phyloP scores from a whole-genome alignment of 164 flowering plant genomes.

The Aristolochia contorta region DNA sequence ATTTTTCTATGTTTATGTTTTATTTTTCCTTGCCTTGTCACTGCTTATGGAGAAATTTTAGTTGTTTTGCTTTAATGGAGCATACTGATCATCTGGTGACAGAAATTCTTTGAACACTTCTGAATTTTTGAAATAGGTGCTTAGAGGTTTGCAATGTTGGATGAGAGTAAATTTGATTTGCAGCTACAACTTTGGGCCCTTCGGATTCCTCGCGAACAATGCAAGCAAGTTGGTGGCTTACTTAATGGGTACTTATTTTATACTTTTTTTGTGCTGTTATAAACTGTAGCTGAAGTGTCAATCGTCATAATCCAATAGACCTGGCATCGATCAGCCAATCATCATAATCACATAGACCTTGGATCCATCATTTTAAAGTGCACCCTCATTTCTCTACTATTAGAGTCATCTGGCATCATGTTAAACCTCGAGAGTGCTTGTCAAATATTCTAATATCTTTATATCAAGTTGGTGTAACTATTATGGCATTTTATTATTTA shows the following conservation, averaged over 20 bases:
- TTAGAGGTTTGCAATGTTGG: constrained; percentile 27
- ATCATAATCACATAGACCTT: neutral
- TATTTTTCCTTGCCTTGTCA: too few species aligned
- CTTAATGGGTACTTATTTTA: constrained; percentile 54
- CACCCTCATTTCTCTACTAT: neutral
- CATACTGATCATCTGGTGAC: too few species aligned
- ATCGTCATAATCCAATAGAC: neutral
- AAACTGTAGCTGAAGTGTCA: neutral
- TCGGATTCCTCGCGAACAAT: constrained; percentile 70
- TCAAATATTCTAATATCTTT: neutral
- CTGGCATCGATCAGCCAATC: neutral
- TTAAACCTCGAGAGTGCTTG: neutral
- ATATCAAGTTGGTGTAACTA: neutral
- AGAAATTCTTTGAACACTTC: too few species aligned
- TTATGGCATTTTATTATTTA: neutral
- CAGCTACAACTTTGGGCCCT: constrained; percentile 63
- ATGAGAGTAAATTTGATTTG: constrained; percentile 66
- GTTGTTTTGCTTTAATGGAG: too few species aligned
- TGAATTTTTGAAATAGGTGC: neutral
- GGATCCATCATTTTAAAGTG: neutral
- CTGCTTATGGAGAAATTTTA: too few species aligned
- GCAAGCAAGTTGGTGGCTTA: constrained; percentile 53
- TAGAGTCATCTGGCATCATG: neutral
- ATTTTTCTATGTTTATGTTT: too few species aligned
- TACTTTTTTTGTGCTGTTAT: neutral